Conservation (phyloP, 768 basidiomycete species). For the Russula griseocarnosa region DNA sequence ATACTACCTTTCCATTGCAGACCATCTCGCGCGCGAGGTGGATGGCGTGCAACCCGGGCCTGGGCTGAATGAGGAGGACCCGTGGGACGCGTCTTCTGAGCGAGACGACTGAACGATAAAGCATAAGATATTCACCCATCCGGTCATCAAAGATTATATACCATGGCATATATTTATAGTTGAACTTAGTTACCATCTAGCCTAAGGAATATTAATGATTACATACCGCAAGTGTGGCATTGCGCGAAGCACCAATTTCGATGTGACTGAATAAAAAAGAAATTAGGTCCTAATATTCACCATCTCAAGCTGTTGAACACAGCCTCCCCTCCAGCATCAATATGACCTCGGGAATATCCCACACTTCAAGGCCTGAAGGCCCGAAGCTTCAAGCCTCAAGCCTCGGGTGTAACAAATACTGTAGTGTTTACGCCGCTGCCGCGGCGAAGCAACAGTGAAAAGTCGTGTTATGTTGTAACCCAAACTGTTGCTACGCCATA, state of each 20-base stretch:
- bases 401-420: too few species aligned
- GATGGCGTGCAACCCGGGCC: constrained; percentile 46
- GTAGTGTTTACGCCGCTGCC: too few species aligned
- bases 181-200: constrained; percentile 4
- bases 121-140: neutral
- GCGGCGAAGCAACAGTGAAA: too few species aligned
- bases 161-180: constrained; percentile 5
- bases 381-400: too few species aligned
- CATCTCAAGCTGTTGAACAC: too few species aligned
- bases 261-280: neutral
- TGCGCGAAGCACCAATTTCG: neutral
- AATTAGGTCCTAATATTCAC: too few species aligned
- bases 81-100: constrained; percentile 30
- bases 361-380: too few species aligned
- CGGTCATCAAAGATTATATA: neutral
- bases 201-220: neutral
- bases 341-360: too few species aligned
- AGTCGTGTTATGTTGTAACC: too few species aligned
- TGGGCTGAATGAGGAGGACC: constrained; percentile 23
- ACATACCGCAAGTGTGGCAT: neutral
- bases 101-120: constrained; percentile 9
- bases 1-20: constrained; percentile 82
- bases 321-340: too few species aligned
- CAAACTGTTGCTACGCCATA: too few species aligned
- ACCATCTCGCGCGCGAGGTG: constrained; percentile 72